phyloP scores from a whole-genome alignment of 2,329 filamentous ascomycete genomes.

The Lecanicillium sp. region DNA sequence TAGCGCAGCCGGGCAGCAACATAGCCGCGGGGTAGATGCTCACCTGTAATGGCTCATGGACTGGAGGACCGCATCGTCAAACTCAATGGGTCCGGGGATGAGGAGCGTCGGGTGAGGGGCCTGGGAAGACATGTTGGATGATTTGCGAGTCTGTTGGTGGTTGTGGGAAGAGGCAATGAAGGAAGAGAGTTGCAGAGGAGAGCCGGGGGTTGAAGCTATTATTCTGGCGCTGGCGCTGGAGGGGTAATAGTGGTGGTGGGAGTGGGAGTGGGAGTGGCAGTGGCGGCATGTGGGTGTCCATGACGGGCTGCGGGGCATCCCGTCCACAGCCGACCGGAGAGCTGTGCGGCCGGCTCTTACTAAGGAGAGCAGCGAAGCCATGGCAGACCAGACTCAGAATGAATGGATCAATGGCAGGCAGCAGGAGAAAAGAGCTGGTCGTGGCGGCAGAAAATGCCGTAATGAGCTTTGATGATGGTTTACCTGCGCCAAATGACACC shows the following conservation, averaged over 20 bases:
- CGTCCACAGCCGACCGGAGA: constrained; percentile 11
- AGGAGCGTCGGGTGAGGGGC: constrained; percentile 67
- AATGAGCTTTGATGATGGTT: neutral
- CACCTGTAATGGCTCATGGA: constrained; percentile 93
- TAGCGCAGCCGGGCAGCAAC: neutral
- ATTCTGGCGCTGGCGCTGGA: constrained; percentile 13
- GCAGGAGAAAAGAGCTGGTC: too few species aligned
- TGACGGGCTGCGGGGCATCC: constrained; percentile 13
- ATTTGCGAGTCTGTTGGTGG: constrained; percentile 19
- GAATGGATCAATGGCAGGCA: neutral
- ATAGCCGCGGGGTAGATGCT: neutral
- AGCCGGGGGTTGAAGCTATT: constrained; percentile 10
- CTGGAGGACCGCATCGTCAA: constrained; percentile 91
- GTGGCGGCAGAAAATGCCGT: too few species aligned
- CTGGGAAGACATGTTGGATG: constrained; percentile 53
- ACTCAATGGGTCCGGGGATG: constrained; percentile 96
- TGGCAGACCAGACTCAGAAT: neutral
- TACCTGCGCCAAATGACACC: neutral
- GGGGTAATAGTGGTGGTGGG: constrained; percentile 6
- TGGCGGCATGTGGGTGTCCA: constrained; percentile 4
- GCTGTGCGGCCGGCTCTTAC: constrained; percentile 2
- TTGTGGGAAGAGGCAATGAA: constrained; percentile 12
- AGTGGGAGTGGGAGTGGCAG: too few species aligned
- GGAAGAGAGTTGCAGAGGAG: constrained; percentile 16
- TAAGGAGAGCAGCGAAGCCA: constrained; percentile 6